Conservation (phyloP, 495 filamentous ascomycete genomes). For the Podospora pseudopauciseta region DNA sequence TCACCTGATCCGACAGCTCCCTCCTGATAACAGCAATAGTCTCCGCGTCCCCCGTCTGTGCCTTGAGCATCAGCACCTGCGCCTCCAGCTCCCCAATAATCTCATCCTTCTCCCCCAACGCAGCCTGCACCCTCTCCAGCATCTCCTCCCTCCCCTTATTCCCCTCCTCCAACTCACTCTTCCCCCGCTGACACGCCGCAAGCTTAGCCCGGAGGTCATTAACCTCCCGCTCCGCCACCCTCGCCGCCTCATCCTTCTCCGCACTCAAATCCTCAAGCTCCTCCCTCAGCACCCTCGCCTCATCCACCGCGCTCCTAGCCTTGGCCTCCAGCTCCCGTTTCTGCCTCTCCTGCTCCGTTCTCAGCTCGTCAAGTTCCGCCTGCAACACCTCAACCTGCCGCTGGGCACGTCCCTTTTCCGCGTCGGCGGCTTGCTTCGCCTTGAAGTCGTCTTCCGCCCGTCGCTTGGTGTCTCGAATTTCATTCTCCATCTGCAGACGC, state of each 20-base stretch:
- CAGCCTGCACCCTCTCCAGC: slow-evolving; percentile 62
- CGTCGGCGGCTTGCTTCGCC: slow-evolving; percentile 71
- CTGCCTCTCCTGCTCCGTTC: slow-evolving; percentile 48
- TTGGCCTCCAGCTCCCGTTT: slow-evolving; percentile 68
- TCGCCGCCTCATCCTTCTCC: slow-evolving; percentile 64
- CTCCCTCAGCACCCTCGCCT: slow-evolving; percentile 67
- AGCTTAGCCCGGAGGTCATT: slow-evolving; percentile 70
- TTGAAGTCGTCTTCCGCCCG: slow-evolving; percentile 81
- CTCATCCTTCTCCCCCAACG: slow-evolving; percentile 62
- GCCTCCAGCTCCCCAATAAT: slow-evolving; percentile 71
- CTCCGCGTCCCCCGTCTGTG: slow-evolving; percentile 80
- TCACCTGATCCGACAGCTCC: slow-evolving; percentile 82
- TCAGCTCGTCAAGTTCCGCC: slow-evolving; percentile 63
- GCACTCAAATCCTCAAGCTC: slow-evolving; percentile 72
- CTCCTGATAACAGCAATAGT: slow-evolving; percentile 76
- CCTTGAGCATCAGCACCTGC: slow-evolving; percentile 75
- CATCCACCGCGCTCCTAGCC: slow-evolving; percentile 65
- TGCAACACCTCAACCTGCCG: slow-evolving; percentile 69
- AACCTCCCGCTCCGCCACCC: slow-evolving; percentile 64
- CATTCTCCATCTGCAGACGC: slow-evolving; percentile 72
- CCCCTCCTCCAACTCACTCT: slow-evolving; percentile 71
- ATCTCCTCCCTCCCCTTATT: slow-evolving; percentile 58
- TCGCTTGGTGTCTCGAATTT: slow-evolving; percentile 68
- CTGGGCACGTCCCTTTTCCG: slow-evolving; percentile 60
- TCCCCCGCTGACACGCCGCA: slow-evolving; percentile 59